These are phyloP conservation scores for Verticillium isaacii DNA, from an alignment of 2,329 filamentous ascomycete genomes.

Conservation along the genomic window DNA sequence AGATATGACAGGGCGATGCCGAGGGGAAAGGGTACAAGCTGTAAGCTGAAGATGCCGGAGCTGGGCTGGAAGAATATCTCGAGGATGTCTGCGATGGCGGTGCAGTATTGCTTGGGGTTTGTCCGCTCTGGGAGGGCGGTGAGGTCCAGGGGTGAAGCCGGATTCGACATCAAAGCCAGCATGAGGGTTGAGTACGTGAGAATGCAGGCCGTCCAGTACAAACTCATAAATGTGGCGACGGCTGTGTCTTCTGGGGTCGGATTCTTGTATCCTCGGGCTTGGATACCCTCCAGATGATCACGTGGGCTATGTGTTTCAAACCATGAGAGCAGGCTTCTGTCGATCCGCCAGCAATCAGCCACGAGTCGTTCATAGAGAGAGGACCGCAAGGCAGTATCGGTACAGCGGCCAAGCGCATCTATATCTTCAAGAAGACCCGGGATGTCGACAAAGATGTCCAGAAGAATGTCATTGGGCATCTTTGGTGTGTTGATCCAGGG, in stretches of 20 bases:
- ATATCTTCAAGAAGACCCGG: constrained; percentile 19
- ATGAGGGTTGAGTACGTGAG: constrained; percentile 11
- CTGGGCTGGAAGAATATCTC: constrained; percentile 10
- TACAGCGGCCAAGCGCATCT: constrained; percentile 17
- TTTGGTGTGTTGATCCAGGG: constrained; percentile 24
- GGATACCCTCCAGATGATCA: constrained; percentile 2
- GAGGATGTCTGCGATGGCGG: constrained; percentile 10
- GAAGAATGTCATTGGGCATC: constrained; percentile 21
- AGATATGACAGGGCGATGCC: constrained; percentile 12
- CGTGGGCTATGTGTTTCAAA: constrained; percentile 3
- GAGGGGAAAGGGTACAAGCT: constrained; percentile 10
- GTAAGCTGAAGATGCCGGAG: constrained; percentile 9
- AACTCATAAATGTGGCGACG: constrained; percentile 6
- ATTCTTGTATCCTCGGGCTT: not conserved
- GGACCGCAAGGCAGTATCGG: not conserved
- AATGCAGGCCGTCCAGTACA: constrained; percentile 9
- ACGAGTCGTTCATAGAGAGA: not conserved
- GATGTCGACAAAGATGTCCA: constrained; percentile 24
- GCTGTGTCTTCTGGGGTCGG: constrained; percentile 9
- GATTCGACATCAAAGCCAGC: not conserved
- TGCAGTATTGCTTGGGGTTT: constrained; percentile 9
- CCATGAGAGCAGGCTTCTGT: constrained; percentile 8
- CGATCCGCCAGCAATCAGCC: constrained; percentile 10
- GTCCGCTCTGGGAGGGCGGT: constrained; percentile 4
- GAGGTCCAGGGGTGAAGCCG: not conserved